Conservation (phyloP, 352 stramenopile species). For the Globisporangium mamillatum region DNA sequence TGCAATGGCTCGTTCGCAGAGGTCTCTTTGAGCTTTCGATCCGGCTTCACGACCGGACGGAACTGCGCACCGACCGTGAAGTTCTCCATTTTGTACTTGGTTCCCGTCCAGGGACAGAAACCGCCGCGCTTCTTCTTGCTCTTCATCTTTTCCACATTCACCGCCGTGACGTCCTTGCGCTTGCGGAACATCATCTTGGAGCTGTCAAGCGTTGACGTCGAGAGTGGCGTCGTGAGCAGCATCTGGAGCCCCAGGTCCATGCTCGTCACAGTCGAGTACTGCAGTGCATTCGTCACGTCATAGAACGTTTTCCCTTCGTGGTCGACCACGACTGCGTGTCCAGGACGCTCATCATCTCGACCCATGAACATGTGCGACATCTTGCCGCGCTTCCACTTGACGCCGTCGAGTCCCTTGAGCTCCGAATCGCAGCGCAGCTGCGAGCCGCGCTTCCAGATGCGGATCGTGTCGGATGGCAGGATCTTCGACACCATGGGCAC, state of each 20-base stretch:
- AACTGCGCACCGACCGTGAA: constrained; percentile 59
- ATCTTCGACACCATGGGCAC: constrained; percentile 78
- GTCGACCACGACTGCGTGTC: constrained; percentile 61
- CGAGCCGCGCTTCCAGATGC: constrained; percentile 66
- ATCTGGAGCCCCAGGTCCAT: constrained; percentile 72
- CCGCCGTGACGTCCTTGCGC: constrained; percentile 43
- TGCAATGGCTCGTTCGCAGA: constrained; percentile 34
- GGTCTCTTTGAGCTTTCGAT: constrained; percentile 48
- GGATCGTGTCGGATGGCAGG: constrained; percentile 71
- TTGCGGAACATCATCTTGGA: constrained; percentile 57
- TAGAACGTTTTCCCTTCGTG: constrained; percentile 57
- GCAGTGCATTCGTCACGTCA: constrained; percentile 58
- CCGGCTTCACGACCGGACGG: constrained; percentile 44
- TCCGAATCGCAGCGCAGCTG: constrained; percentile 67
- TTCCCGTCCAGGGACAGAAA: constrained; percentile 57
- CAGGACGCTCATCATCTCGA: constrained; percentile 20
- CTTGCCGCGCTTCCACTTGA: constrained; percentile 71
- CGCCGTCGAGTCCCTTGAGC: constrained; percentile 70
- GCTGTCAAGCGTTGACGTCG: constrained; percentile 52
- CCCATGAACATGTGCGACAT: constrained; percentile 76
- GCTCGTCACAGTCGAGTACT: constrained; percentile 56
- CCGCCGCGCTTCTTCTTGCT: constrained; percentile 17
- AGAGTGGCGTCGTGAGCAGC: constrained; percentile 70
- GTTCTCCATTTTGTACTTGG: constrained; percentile 77
- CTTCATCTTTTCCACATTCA: constrained; percentile 22